Base-by-base conservation (phyloP, 352 stramenopile species). In the Phytophthora podocarpi region DNA sequence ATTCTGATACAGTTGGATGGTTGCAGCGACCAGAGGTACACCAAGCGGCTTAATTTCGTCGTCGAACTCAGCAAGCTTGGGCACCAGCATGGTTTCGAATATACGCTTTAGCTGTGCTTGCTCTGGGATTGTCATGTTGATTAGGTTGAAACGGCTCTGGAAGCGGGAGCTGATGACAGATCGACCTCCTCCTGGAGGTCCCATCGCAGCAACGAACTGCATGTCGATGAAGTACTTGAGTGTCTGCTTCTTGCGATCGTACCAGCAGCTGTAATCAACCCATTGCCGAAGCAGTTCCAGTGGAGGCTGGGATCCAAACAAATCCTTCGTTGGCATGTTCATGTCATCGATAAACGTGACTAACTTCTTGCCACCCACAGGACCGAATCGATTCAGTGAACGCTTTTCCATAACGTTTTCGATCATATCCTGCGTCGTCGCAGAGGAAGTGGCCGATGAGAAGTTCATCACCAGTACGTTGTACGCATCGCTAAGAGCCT, bases 241-340 rank as follows among this genome's bases (percentile, higher is more conserved):
- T 12, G 82, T 90, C 34, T 96, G 82, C 56, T 98, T 96, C 32
- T 88, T 89, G 12, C 93, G 87, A 58, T 98, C 93, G 46, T 97
- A 98, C 89, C 89, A 97, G 43, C 87, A 93, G 42, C 85, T 79
- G 65, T 98, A 97, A 68, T 98, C 93, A 5, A 97, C 80, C 87
- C 87, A 97, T 53, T 97, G 92, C 0, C 93, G 85, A 23, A 98
- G 52, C 13, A 98, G 59, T 48, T 97, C 93, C 2, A 98, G 70
- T 0, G 93, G 90, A 1, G 93, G 89, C 50, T 98, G 93, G 5
- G 92, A 96, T 15, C 91, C 91, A 56, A 97, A 98, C 47, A 79
- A 70, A 52, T 98, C 91, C 52, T 93, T 93, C 9, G 85, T 88
- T 3, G 90, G 90, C 89, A 98, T 97, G 62, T 98, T 98, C 70